Base-by-base conservation (phyloP, 1,139 yeast genomes). In the Magnusiomyces suaveolens region DNA sequence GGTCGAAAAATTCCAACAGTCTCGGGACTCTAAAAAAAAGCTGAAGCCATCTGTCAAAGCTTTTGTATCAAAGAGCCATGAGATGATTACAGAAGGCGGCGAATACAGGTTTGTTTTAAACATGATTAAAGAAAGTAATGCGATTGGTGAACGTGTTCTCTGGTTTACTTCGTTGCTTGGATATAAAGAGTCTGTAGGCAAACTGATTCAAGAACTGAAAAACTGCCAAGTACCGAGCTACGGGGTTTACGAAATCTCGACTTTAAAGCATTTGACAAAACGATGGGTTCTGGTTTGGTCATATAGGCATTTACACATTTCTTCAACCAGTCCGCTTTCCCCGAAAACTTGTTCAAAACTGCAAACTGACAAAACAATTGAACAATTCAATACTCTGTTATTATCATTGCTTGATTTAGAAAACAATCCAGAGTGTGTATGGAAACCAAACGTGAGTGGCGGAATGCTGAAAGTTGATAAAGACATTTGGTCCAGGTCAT, bases 141-240 rank as follows among this genome's bases (percentile, higher is more conserved):
- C n/a, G 12, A 10, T 14, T 20, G 3, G 26, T 2, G 29, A 32
- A 21, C 3, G 21, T 25, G 2, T 18, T 12, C n/a, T 47, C 4
- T 47, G 50, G 50, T 47, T 33, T n/a, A 47, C 50, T 1, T 47
- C 50, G 3, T 10, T 47, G 41, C 36, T 47, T 10, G 50, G 50
- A 2, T 26, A 47, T 47, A 47, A 47, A 20, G 16, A 18, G 14
- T 10, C 29, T n/a, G 4, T 47, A 14, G 25, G 21, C 6, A 32
- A 36, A n/a, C 25, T 47, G 23, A 33, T 32, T 12, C 14, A 14
- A 3, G 24, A 33, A 18, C 10, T 47, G 23, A 33, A 23, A 32
- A 24, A 20, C 6, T 4, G 26, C 18, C 20, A 21, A 6, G 25
- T 47, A 10, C n/a, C 21, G 18, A 47, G 25, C 18, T 47, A 33